Base-by-base conservation (phyloP, 2,329 filamentous ascomycete genomes). In the Cordyceps fumosorosea region DNA sequence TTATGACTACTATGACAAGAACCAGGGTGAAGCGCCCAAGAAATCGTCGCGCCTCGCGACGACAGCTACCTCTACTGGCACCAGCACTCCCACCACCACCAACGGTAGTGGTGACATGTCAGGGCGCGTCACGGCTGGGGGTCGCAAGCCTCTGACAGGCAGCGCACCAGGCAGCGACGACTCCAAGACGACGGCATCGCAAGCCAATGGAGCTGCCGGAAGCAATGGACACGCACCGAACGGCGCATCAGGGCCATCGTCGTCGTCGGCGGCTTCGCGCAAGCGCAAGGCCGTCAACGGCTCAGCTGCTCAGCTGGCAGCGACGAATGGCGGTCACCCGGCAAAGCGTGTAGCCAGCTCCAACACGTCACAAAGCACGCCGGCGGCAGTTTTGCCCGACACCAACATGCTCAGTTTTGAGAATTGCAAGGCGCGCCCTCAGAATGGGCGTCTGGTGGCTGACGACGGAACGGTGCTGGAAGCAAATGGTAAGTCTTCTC, bases 381-480 rank as follows among this genome's bases (percentile, higher is more conserved):
- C 75, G 64, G 75, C 79, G 65, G 67, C 79, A 64, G 66, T 70
- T 24, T 73, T 71, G 71, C 80, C 84, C 65, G 87, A 91, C 70
- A 89, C 90, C 58, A 97, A 96, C 74, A 88, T 98, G 86, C 84
- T 97, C 78, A 91, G 85, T 50, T 98, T 98, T 76, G 88, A 91
- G 65, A 86, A 86, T 65, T 86, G 83, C 70, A 84, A 85, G 63
- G 84, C 84, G 56, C 82, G 81, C 63, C 81, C 93, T 63, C 88
- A 89, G 69, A 82, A 93, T 69, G 90, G 90, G 62, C 88, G 88
- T 71, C 82, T 99, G 72, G 84, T 89, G 68, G 91, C 95, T 64
- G 95, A 99, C 73, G 92, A 98, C 77, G 95, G 95, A 67, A 95
- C 91, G 51, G 83, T 87, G 61, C 80, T 97, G 69, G 83, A 85